Percentiles rank a stretch among this genome's conserved stretches.
Evolutionary conservation across 305 asterid species (phyloP).

Genomic region (Fraxinus albicans): DNA sequence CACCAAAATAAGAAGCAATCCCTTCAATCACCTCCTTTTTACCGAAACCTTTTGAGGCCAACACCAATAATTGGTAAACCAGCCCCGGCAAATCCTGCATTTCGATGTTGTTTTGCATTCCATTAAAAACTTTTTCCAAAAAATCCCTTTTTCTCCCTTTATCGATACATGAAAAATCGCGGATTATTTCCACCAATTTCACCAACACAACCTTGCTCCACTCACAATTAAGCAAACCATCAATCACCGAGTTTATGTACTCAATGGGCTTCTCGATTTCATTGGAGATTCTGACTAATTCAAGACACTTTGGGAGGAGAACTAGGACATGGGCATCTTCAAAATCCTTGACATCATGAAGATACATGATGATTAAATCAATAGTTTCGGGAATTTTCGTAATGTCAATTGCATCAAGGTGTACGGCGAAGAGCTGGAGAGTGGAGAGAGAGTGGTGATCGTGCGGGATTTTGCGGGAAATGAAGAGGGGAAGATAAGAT

Average conservation of each 20-base stretch:
- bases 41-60: conserved; percentile 75
- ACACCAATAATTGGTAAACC: conserved; percentile 75
- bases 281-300: conserved; percentile 50
- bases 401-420: conserved; percentile 47
- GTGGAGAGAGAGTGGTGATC: conserved; percentile 48
- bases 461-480: conserved; percentile 56
- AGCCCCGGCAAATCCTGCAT: conserved; percentile 79
- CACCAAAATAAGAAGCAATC: conserved; percentile 66
- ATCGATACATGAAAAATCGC: conserved; percentile 60
- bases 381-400: conserved; percentile 36
- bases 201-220: conserved; percentile 72
- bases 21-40: conserved; percentile 82
- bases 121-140: conserved; percentile 51
- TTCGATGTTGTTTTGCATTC: conserved; percentile 58
- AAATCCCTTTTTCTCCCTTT: conserved; percentile 54
- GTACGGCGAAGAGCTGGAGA: conserved; percentile 58
- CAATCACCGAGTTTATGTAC: conserved; percentile 51
- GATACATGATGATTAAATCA: conserved; percentile 41
- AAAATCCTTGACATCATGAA: conserved; percentile 41
- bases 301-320: conserved; percentile 62
- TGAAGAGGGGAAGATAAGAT: conserved; percentile 57
- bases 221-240: conserved; percentile 41
- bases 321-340: conserved; percentile 63
- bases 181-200: conserved; percentile 65
- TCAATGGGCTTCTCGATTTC: conserved; percentile 49